Evolutionary conservation across 2,329 filamentous ascomycete genomes (phyloP), one percentile per base, ranked within the genome.

Genomic region (Hymenoscyphus occultus): DNA sequence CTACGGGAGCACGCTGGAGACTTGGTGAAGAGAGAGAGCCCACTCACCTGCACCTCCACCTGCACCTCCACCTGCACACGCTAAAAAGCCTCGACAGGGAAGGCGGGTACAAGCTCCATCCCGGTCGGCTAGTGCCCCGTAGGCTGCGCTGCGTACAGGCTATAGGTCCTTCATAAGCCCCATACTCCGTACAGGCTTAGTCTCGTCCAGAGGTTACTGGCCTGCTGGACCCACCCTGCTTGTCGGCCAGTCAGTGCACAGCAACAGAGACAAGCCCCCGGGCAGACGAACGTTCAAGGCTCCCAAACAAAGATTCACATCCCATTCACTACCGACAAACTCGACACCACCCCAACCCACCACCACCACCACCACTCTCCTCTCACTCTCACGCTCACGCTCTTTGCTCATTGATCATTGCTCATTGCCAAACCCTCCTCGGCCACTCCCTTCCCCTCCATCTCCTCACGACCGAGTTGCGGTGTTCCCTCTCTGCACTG

Each of bases 301-400:
- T 64, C 63, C 58, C 59, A 61, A 65, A 65, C 59, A 62, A 62
- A 65, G 60, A 60, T 59, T 61, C 63, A 51, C 59, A 51, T 48
- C 63, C 45, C 60, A 31, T 57, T 35, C 35, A 16, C 16, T 19
- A 54, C 22, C 56, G 39, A 16, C 42, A n/a, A n/a, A 9, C 45
- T 22, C 45, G 4, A 51, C 45, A 22, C 45, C 45, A 51, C 45
- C 45, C 28, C 28, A 28, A 28, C 28, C 28, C 28, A 28, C 28
- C 28, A 7, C n/a, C 42, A 14, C 42, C 40, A 14, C 40, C 16
- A 48, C 42, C 42, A n/a, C n/a, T 10, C 7, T 22, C 45, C n/a
- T 9, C 7, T 19, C n/a, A n/a, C 45, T n/a, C 45, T 16, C 10
- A n/a, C 19, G 22, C 45, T 16, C 10, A n/a, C 19, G 22, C 19